Evolutionary conservation across 805 yeast genomes (phyloP).

Genomic region (Pichia scutulata): DNA sequence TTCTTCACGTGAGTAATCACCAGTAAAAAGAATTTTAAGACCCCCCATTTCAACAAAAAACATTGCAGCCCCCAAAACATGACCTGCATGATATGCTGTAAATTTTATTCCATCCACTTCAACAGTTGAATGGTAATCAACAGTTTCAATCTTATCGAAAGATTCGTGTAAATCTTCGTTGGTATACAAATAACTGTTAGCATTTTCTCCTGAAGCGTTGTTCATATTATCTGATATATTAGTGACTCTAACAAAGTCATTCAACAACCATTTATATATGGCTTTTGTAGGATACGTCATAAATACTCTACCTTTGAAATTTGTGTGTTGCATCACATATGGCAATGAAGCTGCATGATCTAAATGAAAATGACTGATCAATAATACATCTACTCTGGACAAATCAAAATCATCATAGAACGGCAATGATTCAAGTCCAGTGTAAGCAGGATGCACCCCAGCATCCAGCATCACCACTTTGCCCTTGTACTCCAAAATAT

Average conservation of each 20-base stretch:
- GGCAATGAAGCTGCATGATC: slow-evolving; percentile 99
- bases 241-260: slow-evolving; percentile 91
- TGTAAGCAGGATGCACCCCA: slow-evolving; percentile 93
- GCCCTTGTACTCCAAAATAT: slow-evolving; percentile 83
- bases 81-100: slow-evolving; percentile 99
- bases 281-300: slow-evolving; percentile 99
- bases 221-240: slow-evolving; percentile 41
- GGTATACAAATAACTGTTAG: slow-evolving; percentile 50
- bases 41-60: slow-evolving; percentile 93
- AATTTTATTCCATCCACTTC: slow-evolving; percentile 92
- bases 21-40: slow-evolving; percentile 79
- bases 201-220: slow-evolving; percentile 36
- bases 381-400: slow-evolving; percentile 73
- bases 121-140: slow-evolving; percentile 91
- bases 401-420: slow-evolving; percentile 93
- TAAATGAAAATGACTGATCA: slow-evolving; percentile 91
- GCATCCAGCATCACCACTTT: slow-evolving; percentile 96
- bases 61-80: slow-evolving; percentile 98
- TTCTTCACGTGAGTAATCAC: slow-evolving; percentile 94
- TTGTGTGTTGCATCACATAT: slow-evolving; percentile 95
- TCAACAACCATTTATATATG: slow-evolving; percentile 88
- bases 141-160: slow-evolving; percentile 84
- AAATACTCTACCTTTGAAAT: slow-evolving; percentile 89
- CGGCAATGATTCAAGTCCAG: slow-evolving; percentile 87
- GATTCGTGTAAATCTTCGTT: slow-evolving; percentile 87